Evolutionary conservation across 805 yeast genomes (phyloP).

Genomic region (Saturnispora halmiae): DNA sequence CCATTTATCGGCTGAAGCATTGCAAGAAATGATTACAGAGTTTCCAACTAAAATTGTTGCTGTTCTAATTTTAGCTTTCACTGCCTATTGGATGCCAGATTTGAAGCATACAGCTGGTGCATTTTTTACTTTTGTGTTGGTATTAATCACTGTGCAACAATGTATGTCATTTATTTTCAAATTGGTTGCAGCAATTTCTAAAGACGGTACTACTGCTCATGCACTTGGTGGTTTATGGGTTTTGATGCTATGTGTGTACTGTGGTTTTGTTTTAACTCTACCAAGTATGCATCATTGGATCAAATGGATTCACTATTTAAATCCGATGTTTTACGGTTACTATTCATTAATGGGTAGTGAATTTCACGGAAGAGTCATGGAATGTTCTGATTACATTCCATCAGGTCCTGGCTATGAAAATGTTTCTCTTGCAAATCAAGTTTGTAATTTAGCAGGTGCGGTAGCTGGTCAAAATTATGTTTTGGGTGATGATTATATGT

Average conservation of each 20-base stretch:
- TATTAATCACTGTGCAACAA: conserved; percentile 34
- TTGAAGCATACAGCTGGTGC: conserved; percentile 46
- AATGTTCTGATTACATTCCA: conserved; percentile 44
- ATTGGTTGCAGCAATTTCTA: conserved; percentile 43
- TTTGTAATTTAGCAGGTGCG: conserved; percentile 46
- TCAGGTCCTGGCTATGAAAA: conserved; percentile 45
- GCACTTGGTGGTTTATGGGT: conserved; percentile 47
- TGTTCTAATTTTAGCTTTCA: conserved; percentile 38
- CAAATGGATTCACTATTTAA: conserved; percentile 43
- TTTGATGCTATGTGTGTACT: conserved; percentile 48
- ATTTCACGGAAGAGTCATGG: conserved; percentile 44
- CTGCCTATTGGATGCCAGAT: conserved; percentile 44
- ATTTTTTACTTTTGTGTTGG: conserved; percentile 42
- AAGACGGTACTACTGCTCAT: conserved; percentile 47
- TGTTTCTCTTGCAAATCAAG: conserved; percentile 31
- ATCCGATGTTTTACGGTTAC: conserved; percentile 39
- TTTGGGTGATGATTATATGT: conserved; percentile 31
- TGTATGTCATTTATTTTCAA: conserved; percentile 47
- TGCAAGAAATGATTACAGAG: conserved; percentile 52
- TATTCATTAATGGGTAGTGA: conserved; percentile 51
- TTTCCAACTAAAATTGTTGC: conserved; percentile 49
- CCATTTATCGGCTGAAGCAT: conserved; percentile 54
- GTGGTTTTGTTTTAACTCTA: conserved; percentile 39
- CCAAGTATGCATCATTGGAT: conserved; percentile 49
- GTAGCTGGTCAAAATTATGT: conserved; percentile 23